Percentiles rank a stretch among this genome's conserved stretches.
Evolutionary conservation across 2,329 filamentous ascomycete species (phyloP).

Genomic region (Metarhizium guizhouense): DNA sequence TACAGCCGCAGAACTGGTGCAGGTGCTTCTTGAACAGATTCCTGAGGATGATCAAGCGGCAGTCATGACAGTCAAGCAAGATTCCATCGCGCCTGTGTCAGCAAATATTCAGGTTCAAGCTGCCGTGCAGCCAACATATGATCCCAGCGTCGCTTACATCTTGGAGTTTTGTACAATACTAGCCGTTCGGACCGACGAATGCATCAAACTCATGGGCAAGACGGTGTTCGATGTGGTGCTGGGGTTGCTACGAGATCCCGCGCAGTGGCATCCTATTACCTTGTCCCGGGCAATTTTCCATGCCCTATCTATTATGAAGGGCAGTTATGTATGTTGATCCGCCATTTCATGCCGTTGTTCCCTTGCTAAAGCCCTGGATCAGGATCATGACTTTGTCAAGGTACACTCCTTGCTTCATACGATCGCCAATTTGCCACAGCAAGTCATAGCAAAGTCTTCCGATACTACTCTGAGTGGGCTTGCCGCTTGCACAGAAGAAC

Average conservation of each 20-base stretch:
- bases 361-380: slow-evolving; percentile 14
- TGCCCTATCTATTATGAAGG: slow-evolving; percentile 68
- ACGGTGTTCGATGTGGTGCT: slow-evolving; percentile 74
- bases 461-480: slow-evolving; percentile 71
- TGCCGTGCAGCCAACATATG: slow-evolving; percentile 54
- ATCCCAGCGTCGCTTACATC: slow-evolving; percentile 82
- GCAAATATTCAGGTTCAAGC: slow-evolving; percentile 37
- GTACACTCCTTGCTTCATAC: slow-evolving; percentile 86
- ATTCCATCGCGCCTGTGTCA: slow-evolving; percentile 56
- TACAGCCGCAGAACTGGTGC: slow-evolving; percentile 35
- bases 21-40: slow-evolving; percentile 70
- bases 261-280: slow-evolving; percentile 72
- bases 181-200: slow-evolving; percentile 65
- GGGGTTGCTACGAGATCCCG: slow-evolving; percentile 68
- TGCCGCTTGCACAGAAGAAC: slow-evolving; percentile 67
- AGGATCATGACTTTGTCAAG: slow-evolving; percentile 86
- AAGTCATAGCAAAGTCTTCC: slow-evolving; percentile 67
- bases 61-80: slow-evolving; percentile 85
- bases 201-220: slow-evolving; percentile 66
- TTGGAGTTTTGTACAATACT: slow-evolving; percentile 82
- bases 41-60: slow-evolving; percentile 71
- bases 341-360: background rate
- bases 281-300: slow-evolving; percentile 82
- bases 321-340: slow-evolving; percentile 65
- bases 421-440: slow-evolving; percentile 78